Percentiles rank a stretch among this genome's conserved stretches.
These are phyloP conservation scores for Ogataea paradorogensis DNA, from an alignment of 805 yeast genomes.

Conservation along the genomic window DNA sequence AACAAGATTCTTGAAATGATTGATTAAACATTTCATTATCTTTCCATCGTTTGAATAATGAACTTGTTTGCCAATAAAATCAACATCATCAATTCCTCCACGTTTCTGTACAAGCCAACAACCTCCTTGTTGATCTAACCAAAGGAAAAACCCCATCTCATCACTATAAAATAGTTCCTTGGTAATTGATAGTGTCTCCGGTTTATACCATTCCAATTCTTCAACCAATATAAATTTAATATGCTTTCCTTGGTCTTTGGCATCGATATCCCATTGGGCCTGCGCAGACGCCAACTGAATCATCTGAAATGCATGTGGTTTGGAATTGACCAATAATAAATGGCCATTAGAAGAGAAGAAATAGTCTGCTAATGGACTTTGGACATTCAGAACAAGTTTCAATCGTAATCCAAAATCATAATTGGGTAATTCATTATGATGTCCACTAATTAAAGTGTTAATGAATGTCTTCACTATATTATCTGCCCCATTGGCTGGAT, in stretches of 20 bases:
- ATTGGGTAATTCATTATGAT: constrained; percentile 29
- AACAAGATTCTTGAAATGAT: constrained; percentile 39
- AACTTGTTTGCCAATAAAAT: constrained; percentile 25
- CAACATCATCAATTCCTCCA: constrained; percentile 12
- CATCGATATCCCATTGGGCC: constrained; percentile 16
- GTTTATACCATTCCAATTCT: constrained; percentile 33
- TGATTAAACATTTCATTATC: constrained; percentile 34
- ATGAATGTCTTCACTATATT: constrained; percentile 27
- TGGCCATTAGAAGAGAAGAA: constrained; percentile 25
- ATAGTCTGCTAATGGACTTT: constrained; percentile 32
- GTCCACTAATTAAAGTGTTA: constrained; percentile 24
- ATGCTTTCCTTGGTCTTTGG: constrained; percentile 24
- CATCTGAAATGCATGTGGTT: constrained; percentile 36
- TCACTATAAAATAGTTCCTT: constrained; percentile 21
- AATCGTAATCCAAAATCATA: constrained; percentile 33
- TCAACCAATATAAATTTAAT: constrained; percentile 30
- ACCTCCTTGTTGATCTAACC: constrained; percentile 31
- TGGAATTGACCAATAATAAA: constrained; percentile 28
- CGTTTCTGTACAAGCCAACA: constrained; percentile 28
- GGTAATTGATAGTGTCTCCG: constrained; percentile 11
- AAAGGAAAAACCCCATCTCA: constrained; percentile 28
- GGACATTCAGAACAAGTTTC: constrained; percentile 34
- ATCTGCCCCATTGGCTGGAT: constrained; percentile 10
- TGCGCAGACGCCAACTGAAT: constrained; percentile 24
- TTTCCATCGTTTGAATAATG: constrained; percentile 17